Base-by-base conservation (phyloP, 2,329 filamentous ascomycete genomes). In the Xylaria sp. region DNA sequence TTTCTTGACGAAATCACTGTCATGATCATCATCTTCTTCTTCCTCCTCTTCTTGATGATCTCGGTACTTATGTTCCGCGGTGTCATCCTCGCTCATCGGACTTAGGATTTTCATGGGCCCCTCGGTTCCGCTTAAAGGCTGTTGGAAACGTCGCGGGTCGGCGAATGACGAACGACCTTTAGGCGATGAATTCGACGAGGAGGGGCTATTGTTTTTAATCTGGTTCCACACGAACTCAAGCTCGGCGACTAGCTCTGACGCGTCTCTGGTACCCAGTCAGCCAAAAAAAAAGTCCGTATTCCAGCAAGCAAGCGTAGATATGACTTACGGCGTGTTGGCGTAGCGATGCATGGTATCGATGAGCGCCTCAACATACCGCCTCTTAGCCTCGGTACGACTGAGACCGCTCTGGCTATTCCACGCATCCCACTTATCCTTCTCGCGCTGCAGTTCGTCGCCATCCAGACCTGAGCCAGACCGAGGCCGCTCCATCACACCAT, bases 171-270 rank as follows among this genome's bases (percentile, higher is more conserved):
- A 69, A 72, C 72, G 69, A 63, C 77, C 81, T 71, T 85, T 83
- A n/a, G 86, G 85, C 1, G 85, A 88, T 12, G 86, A 85, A 46
- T 86, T 78, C 45, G 89, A 82, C 43, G 90, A 89, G 20, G 87
- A 88, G 4, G 91, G 89, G 12, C 89, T 88, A 75, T 95, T 97
- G 73, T 91, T 91, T 80, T 96, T 97, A 74, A 99, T 95, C 79
- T 98, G 96, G 74, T 97, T 94, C 96, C 96, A 99, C 45, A 99
- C 95, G 76, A 98, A 99, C 81, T 99, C 96, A n/a, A 99, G 88
- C 80, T 99, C 96, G 10, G 90, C 86, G 43, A 98, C 94, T 45
- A 99, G 86, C 80, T 97, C 94, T 67, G 91, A 87, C 8, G 93
- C 93, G 78, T 97, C 94, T 57, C 88, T 90, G 71, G 62, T 30